A percentile compares a stretch with the other conserved stretches of the same genome.
These are phyloP conservation scores for Leishmania gerbilli DNA, from an alignment of 208 protist species.

Conservation along the genomic window DNA sequence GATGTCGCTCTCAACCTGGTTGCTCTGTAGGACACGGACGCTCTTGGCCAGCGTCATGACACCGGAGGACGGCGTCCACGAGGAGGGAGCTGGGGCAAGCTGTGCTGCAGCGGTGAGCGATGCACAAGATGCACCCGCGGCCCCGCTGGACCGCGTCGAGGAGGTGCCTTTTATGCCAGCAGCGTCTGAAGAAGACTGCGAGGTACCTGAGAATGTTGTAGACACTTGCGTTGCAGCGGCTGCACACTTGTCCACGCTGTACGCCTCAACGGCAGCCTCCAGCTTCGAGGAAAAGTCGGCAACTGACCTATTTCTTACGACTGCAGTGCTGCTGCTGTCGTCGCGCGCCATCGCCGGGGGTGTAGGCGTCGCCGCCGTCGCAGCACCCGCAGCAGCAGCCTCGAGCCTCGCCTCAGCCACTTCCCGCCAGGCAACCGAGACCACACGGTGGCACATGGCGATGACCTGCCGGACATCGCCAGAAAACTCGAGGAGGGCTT, in stretches of 20 bases:
- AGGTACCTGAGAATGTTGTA: not conserved
- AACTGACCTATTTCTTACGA: not conserved
- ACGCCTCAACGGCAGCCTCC: conserved; percentile 31
- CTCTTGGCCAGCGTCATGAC: conserved; percentile 55
- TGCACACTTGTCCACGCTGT: not conserved
- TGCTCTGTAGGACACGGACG: conserved; percentile 41
- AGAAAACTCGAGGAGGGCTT: conserved; percentile 62
- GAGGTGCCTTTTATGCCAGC: conserved; percentile 5
- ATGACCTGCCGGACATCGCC: conserved; percentile 76
- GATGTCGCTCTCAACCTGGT: conserved; percentile 53
- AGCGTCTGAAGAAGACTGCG: not conserved
- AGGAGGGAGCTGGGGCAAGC: not conserved
- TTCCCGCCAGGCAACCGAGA: conserved; percentile 51
- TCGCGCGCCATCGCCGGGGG: not conserved
- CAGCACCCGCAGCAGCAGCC: not conserved
- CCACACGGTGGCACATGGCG: conserved; percentile 66
- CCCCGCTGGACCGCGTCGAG: conserved; percentile 20
- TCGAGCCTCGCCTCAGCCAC: conserved; percentile 16
- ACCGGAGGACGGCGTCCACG: conserved; percentile 13
- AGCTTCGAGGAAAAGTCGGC: conserved; percentile 25
- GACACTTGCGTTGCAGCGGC: not conserved
- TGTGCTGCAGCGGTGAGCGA: not conserved
- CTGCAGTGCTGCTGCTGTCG: not conserved
- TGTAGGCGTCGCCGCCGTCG: not conserved
- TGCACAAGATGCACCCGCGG: not conserved